phyloP scores from a whole-genome alignment of 2,329 filamentous ascomycete species.

The Trichoderma lentiforme region DNA sequence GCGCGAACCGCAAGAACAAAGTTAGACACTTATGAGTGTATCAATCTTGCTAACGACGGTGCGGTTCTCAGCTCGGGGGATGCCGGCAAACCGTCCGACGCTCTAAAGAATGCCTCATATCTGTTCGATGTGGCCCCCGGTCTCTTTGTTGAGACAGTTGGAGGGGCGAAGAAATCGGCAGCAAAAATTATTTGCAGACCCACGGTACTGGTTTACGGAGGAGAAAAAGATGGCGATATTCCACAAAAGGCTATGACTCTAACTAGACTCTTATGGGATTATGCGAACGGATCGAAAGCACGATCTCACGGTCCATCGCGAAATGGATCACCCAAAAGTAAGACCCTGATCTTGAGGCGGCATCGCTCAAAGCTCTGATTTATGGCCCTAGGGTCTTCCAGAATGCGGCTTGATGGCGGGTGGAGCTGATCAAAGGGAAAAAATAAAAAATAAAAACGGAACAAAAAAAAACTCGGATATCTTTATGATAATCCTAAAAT shows the following conservation, averaged over 20 bases:
- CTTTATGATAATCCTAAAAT: neutral
- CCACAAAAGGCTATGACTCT: constrained; percentile 31
- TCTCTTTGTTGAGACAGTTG: constrained; percentile 36
- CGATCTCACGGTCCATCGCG: constrained; percentile 16
- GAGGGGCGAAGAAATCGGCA: constrained; percentile 32
- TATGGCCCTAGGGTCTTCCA: constrained; percentile 24
- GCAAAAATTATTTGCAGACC: constrained; percentile 34
- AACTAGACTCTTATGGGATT: constrained; percentile 35
- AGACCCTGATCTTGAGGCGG: constrained; percentile 22
- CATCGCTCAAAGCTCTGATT: constrained; percentile 29
- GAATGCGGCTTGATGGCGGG: constrained; percentile 2
- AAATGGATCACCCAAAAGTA: constrained; percentile 27
- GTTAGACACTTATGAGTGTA: constrained; percentile 37
- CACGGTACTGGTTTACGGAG: constrained; percentile 33
- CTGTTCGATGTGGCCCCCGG: constrained; percentile 38
- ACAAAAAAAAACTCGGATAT: neutral
- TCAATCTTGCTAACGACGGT: constrained; percentile 34
- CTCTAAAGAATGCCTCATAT: constrained; percentile 32
- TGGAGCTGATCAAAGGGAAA: neutral
- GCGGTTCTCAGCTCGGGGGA: constrained; percentile 29
- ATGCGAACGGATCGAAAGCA: constrained; percentile 22
- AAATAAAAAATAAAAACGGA: neutral
- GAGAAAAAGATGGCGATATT: constrained; percentile 24
- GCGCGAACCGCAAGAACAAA: constrained; percentile 35
- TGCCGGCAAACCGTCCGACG: constrained; percentile 28